phyloP scores from a whole-genome alignment of 108 stramenopile genomes.

The Schizochytrium sp. region DNA sequence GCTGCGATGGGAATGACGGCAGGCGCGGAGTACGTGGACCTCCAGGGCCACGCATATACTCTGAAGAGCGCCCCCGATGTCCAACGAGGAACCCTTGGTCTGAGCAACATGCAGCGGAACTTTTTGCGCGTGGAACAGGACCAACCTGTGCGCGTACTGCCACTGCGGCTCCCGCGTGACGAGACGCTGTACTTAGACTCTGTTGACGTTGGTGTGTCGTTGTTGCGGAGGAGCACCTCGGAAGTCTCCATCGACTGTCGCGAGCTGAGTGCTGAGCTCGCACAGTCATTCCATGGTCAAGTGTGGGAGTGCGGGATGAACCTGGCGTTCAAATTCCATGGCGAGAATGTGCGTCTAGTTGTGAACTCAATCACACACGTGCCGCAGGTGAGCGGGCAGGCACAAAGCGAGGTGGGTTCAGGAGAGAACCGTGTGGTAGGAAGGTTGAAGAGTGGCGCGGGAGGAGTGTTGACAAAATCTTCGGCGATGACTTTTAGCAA shows the following conservation, averaged over 20 bases:
- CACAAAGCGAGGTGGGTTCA: background rate
- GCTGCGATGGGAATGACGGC: background rate
- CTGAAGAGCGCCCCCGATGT: slow-evolving; percentile 14
- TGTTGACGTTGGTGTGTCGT: background rate
- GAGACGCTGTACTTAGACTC: slow-evolving; percentile 28
- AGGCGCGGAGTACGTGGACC: slow-evolving; percentile 21
- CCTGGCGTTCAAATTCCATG: slow-evolving; percentile 21
- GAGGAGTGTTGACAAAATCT: background rate
- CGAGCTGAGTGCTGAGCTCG: slow-evolving; percentile 31
- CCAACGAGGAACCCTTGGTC: background rate
- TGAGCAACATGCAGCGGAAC: slow-evolving; percentile 35
- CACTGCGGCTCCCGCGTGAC: background rate
- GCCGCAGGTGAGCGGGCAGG: slow-evolving; percentile 47
- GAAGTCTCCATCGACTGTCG: slow-evolving; percentile 56
- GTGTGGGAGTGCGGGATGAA: slow-evolving; percentile 22
- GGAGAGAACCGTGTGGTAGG: background rate
- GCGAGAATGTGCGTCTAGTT: background rate
- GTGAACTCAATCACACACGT: background rate
- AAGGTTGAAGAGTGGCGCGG: slow-evolving; percentile 24
- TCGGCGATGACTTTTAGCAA: slow-evolving; percentile 14
- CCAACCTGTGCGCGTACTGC: slow-evolving; percentile 22
- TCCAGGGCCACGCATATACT: slow-evolving; percentile 19
- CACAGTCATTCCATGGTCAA: background rate
- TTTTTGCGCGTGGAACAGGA: slow-evolving; percentile 40
- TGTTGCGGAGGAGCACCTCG: background rate